A percentile compares a stretch with the other conserved stretches of the same genome.
Conservation (phyloP, 495 filamentous ascomycete species). For the Platismatia glauca region DNA sequence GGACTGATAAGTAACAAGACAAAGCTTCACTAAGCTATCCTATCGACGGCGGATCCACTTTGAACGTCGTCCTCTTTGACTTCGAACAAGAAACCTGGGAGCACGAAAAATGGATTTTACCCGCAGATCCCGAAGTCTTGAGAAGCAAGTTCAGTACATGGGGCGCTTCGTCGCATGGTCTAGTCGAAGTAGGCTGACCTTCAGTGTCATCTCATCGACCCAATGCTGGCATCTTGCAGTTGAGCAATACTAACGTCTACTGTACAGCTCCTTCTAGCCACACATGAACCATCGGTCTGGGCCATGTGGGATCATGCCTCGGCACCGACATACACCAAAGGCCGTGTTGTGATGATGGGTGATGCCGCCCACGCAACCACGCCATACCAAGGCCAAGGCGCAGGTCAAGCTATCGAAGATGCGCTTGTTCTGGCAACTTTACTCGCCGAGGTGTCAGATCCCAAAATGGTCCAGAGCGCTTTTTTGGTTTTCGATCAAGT, state of each 20-base stretch:
- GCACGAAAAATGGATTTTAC: constrained; percentile 3
- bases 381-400: constrained; percentile 33
- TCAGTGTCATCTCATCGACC: too few species aligned
- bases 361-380: constrained; percentile 39
- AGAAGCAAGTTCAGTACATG: background rate
- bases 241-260: background rate
- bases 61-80: constrained; percentile 35
- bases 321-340: constrained; percentile 24
- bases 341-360: constrained; percentile 33
- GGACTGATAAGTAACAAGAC: background rate
- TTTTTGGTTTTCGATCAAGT: constrained; percentile 23
- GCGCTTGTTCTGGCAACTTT: constrained; percentile 24
- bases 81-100: constrained; percentile 20
- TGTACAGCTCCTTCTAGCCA: background rate
- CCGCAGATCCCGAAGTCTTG: background rate
- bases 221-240: too few species aligned
- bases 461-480: background rate
- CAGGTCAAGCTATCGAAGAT: constrained; percentile 34
- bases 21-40: constrained; percentile 37
- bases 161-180: background rate
- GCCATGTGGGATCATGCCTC: background rate
- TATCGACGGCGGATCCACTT: constrained; percentile 34
- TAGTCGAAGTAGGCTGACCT: background rate
- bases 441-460: constrained; percentile 10
- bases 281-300: background rate